A percentile compares a stretch with the other conserved stretches of the same genome.
These are phyloP conservation scores for Tuber umbilicatum DNA, from an alignment of 495 filamentous ascomycete species.

Conservation along the genomic window DNA sequence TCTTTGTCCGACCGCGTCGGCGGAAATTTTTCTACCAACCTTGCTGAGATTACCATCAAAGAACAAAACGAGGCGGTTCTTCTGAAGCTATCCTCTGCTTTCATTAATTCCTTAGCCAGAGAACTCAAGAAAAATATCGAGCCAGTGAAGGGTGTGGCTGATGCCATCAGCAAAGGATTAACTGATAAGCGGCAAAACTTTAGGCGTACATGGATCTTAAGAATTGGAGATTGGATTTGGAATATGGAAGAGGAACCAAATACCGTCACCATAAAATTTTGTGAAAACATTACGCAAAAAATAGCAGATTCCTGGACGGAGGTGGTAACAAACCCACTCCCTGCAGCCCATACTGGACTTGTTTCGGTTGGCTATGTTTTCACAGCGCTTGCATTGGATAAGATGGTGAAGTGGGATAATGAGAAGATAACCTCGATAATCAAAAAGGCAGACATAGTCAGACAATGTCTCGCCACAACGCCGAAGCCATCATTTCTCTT, in stretches of 20 bases:
- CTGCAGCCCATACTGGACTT: constrained; percentile 68
- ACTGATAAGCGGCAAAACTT: constrained; percentile 73
- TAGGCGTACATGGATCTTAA: constrained; percentile 73
- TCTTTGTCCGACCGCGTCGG: constrained; percentile 53
- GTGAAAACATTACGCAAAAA: constrained; percentile 56
- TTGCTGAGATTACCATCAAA: constrained; percentile 61
- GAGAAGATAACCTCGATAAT: constrained; percentile 45
- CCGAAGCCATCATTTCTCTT: constrained; percentile 80
- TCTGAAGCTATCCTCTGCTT: constrained; percentile 62
- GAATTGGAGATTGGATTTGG: constrained; percentile 67
- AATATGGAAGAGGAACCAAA: constrained; percentile 45
- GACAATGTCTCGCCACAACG: constrained; percentile 56
- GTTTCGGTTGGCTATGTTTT: constrained; percentile 67
- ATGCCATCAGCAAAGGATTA: constrained; percentile 71
- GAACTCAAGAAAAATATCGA: constrained; percentile 51
- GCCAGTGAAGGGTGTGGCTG: constrained; percentile 57
- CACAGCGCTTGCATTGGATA: constrained; percentile 53
- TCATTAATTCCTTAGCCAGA: constrained; percentile 56
- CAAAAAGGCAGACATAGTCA: constrained; percentile 55
- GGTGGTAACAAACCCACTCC: constrained; percentile 63
- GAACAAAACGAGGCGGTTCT: constrained; percentile 82
- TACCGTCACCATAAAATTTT: constrained; percentile 50
- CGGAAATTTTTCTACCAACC: constrained; percentile 56
- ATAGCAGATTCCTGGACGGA: constrained; percentile 71
- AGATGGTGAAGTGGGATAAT: constrained; percentile 42